Percentiles rank a stretch among this genome's conserved stretches.
Evolutionary conservation across 2,329 filamentous ascomycete genomes (phyloP).

Genomic region (Botryotinia convoluta): DNA sequence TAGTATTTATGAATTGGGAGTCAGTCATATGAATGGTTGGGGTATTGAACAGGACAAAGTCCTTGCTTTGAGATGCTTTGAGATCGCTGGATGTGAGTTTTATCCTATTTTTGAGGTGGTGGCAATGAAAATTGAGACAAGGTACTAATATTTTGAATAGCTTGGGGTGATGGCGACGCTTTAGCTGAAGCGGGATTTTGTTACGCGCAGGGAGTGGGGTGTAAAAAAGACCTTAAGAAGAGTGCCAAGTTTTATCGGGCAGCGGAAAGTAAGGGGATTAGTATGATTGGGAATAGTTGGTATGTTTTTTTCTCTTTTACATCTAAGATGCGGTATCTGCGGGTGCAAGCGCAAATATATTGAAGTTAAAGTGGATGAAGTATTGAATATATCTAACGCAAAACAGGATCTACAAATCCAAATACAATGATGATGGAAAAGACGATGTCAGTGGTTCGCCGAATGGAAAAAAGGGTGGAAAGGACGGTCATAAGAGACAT

Average conservation of each 20-base stretch:
- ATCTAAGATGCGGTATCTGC: not conserved
- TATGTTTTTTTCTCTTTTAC: conserved; percentile 48
- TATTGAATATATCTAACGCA: conserved; percentile 1
- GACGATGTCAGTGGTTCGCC: conserved; percentile 31
- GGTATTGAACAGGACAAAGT: conserved; percentile 90
- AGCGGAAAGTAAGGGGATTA: conserved; percentile 91
- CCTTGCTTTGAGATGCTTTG: conserved; percentile 87
- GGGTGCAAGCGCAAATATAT: not conserved
- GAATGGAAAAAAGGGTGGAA: conserved; percentile 39
- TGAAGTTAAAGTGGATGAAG: not conserved
- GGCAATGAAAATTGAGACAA: not conserved
- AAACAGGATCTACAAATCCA: conserved; percentile 89
- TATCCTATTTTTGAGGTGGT: not conserved
- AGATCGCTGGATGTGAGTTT: conserved; percentile 80
- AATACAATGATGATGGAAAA: conserved; percentile 70
- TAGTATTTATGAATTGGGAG: conserved; percentile 92
- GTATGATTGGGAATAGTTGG: conserved; percentile 98
- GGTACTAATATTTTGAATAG: conserved; percentile 40
- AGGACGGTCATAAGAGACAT: conserved; percentile 72
- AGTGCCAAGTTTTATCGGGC: conserved; percentile 86
- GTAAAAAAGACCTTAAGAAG: conserved; percentile 94
- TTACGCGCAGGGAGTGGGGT: conserved; percentile 89
- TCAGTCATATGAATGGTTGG: conserved; percentile 98
- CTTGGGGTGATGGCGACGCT: conserved; percentile 93
- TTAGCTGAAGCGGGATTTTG: conserved; percentile 93